Evolutionary conservation across 108 stramenopile species (phyloP).

Genomic region (Craspedostauros australis): DNA sequence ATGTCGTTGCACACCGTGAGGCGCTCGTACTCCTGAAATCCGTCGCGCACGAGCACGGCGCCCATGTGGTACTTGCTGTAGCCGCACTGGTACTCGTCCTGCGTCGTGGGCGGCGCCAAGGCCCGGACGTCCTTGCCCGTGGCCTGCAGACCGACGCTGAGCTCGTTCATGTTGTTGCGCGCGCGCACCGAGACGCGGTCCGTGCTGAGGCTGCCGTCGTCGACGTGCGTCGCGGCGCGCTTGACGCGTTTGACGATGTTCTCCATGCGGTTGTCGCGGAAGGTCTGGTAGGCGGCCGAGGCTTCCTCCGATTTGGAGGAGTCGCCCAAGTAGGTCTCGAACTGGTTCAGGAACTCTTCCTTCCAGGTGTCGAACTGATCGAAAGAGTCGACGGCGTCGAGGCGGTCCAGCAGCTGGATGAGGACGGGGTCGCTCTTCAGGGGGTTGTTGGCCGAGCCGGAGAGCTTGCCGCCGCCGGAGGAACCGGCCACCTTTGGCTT

Average conservation of each 20-base stretch:
- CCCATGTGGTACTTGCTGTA: constrained; percentile 17
- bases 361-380: background rate
- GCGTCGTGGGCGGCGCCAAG: too few species aligned
- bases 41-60: constrained; percentile 9
- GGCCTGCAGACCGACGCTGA: too few species aligned
- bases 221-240: background rate
- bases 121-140: too few species aligned
- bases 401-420: background rate
- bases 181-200: too few species aligned
- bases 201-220: background rate
- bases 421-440: constrained; percentile 5
- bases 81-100: too few species aligned
- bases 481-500: too few species aligned
- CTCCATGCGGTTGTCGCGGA: background rate
- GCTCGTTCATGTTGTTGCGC: too few species aligned
- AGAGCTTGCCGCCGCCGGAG: too few species aligned
- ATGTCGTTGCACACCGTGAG: constrained; percentile 5
- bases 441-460: too few species aligned
- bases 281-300: background rate
- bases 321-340: background rate
- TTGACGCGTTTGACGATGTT: background rate
- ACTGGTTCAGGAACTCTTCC: background rate
- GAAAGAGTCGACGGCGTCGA: background rate
- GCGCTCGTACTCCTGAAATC: constrained; percentile 5
- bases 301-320: background rate